Percentiles rank a stretch among this genome's conserved stretches.
Evolutionary conservation across 1,139 yeast genomes (phyloP).

Genomic region (Magnusiomyces suaveolens): DNA sequence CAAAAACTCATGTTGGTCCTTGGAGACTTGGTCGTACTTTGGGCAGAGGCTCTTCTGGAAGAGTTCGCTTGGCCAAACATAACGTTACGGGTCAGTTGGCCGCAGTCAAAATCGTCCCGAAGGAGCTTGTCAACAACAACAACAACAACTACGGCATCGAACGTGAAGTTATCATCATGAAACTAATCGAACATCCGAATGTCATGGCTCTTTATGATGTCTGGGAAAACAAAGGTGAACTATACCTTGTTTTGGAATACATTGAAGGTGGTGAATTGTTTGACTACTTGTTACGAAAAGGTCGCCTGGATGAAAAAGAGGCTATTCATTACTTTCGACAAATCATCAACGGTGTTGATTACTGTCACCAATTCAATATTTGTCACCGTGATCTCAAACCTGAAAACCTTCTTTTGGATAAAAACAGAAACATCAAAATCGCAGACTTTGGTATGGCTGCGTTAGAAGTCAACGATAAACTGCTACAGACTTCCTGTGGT

Average conservation of each 20-base stretch:
- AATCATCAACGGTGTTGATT: constrained; percentile 81
- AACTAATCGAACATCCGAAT: constrained; percentile 83
- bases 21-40: constrained; percentile 93
- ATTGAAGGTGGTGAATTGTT: constrained; percentile 97
- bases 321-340: constrained; percentile 88
- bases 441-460: constrained; percentile 99
- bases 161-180: constrained; percentile 88
- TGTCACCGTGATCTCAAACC: constrained; percentile 91
- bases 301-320: constrained; percentile 78
- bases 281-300: constrained; percentile 80
- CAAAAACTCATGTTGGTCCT: constrained; percentile 80
- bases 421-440: constrained; percentile 79
- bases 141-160: constrained; percentile 64
- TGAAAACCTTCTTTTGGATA: constrained; percentile 80
- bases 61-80: constrained; percentile 87
- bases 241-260: constrained; percentile 84
- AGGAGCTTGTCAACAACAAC: constrained; percentile 38
- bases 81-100: constrained; percentile 78
- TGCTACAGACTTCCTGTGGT: constrained; percentile 93
- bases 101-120: constrained; percentile 94
- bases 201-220: constrained; percentile 93
- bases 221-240: constrained; percentile 93
- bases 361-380: constrained; percentile 89
- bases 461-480: constrained; percentile 64
- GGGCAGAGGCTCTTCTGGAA: constrained; percentile 92